Conservation (phyloP, 805 yeast genomes). For the Teunomyces barrocoloradensis region DNA sequence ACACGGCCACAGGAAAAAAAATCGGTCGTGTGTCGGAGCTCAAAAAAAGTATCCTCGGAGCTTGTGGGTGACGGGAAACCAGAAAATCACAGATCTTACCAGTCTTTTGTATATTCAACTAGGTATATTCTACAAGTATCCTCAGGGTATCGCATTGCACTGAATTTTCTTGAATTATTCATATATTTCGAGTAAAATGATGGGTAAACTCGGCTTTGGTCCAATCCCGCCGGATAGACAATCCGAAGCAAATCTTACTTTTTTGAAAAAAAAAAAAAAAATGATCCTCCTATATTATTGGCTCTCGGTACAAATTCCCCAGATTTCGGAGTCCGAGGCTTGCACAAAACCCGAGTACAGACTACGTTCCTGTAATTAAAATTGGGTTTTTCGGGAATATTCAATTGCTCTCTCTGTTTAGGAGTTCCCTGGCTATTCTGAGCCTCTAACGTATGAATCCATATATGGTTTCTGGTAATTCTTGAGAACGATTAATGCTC, state of each 20-base stretch:
- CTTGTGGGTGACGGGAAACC: neutral
- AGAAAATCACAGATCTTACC: neutral
- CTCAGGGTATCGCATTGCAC: too few species aligned
- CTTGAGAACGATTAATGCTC: neutral
- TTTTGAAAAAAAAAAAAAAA: constrained; percentile 1
- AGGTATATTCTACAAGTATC: too few species aligned
- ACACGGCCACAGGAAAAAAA: constrained; percentile 4
- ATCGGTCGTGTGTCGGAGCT: constrained; percentile 2
- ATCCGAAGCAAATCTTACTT: constrained; percentile 1
- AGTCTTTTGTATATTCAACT: too few species aligned
- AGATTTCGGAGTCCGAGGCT: constrained; percentile 14
- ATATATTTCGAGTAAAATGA: neutral
- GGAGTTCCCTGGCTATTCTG: neutral
- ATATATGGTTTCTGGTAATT: neutral
- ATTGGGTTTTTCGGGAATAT: neutral
- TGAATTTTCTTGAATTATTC: too few species aligned
- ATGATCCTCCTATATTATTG: constrained; percentile 2
- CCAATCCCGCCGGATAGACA: neutral
- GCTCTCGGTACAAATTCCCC: constrained; percentile 11
- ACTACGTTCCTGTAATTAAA: neutral
- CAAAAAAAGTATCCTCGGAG: constrained; percentile 2
- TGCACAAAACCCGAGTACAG: neutral
- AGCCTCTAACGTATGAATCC: neutral
- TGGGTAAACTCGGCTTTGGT: neutral
- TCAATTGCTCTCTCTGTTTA: neutral